These are phyloP conservation scores for Aspergillus funiculosus DNA, from an alignment of 495 filamentous ascomycete species.

Conservation along the genomic window DNA sequence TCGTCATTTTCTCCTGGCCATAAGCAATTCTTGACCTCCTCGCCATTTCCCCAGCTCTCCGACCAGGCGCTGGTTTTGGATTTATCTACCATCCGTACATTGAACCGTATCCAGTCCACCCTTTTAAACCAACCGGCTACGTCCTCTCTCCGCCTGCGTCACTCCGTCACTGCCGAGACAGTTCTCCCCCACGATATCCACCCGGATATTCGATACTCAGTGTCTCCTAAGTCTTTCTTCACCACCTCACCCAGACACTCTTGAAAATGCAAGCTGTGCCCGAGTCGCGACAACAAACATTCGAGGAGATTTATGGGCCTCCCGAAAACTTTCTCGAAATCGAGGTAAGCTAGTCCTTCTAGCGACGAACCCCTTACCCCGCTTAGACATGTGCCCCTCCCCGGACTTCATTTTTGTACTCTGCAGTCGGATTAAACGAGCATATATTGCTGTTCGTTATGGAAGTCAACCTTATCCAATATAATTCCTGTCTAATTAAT, in stretches of 20 bases:
- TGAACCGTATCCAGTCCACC: too few relatives aligned
- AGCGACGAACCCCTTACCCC: conserved; percentile 1
- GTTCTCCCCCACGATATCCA: conserved; percentile 10
- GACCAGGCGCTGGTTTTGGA: not conserved
- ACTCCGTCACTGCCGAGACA: too few relatives aligned
- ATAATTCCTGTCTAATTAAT: too few relatives aligned
- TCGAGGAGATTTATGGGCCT: conserved; percentile 97
- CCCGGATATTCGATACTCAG: not conserved
- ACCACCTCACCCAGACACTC: conserved; percentile 2
- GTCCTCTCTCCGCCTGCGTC: too few relatives aligned
- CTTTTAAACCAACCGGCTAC: too few relatives aligned
- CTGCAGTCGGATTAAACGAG: too few relatives aligned
- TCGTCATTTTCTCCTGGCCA: not conserved
- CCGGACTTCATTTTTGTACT: too few relatives aligned
- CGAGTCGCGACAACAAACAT: conserved; percentile 83
- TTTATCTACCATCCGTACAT: too few relatives aligned
- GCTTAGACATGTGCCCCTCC: conserved; percentile 6
- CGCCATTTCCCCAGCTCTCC: not conserved
- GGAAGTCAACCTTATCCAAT: too few relatives aligned
- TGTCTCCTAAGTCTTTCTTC: not conserved
- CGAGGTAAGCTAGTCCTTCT: conserved; percentile 55
- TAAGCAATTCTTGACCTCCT: not conserved
- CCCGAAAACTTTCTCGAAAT: conserved; percentile 99
- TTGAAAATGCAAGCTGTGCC: conserved; percentile 73
- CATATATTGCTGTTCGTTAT: too few relatives aligned